These are phyloP conservation scores for Ophiosphaerella narmari DNA, from an alignment of 2,329 filamentous ascomycete species.

Conservation along the genomic window DNA sequence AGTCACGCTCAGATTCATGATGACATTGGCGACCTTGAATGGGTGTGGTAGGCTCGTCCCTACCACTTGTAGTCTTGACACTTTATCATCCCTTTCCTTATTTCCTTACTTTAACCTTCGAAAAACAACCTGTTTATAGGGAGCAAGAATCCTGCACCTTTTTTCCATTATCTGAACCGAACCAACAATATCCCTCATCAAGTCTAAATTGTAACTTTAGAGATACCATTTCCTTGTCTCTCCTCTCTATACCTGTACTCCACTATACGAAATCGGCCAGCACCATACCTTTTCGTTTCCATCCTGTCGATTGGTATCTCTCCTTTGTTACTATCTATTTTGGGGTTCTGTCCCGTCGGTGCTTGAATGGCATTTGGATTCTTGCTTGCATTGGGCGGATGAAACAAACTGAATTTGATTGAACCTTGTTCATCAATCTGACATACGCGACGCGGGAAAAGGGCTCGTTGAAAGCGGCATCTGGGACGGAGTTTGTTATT, in stretches of 20 bases:
- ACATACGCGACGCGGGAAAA: constrained; percentile 13
- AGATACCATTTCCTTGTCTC: constrained; percentile 46
- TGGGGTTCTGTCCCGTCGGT: constrained; percentile 14
- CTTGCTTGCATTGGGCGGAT: constrained; percentile 19
- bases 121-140: constrained; percentile 21
- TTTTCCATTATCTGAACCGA: constrained; percentile 16
- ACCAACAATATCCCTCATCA: constrained; percentile 20
- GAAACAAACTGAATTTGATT: constrained; percentile 24
- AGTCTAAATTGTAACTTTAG: constrained; percentile 43
- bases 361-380: constrained; percentile 5
- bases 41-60: constrained; percentile 84
- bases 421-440: constrained; percentile 14
- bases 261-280: constrained; percentile 24
- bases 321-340: constrained; percentile 35
- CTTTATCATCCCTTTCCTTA: constrained; percentile 42
- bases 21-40: constrained; percentile 83
- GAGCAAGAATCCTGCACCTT: constrained; percentile 32
- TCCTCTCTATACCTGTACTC: constrained; percentile 28
- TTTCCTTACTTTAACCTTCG: constrained; percentile 25
- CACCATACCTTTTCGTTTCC: constrained; percentile 26
- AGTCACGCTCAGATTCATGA: constrained; percentile 51
- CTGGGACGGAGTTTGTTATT: constrained; percentile 22
- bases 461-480: constrained; percentile 21
- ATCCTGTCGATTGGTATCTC: constrained; percentile 37
- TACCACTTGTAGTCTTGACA: constrained; percentile 60